These are phyloP conservation scores for Scleroderma citrinum DNA, from an alignment of 768 basidiomycete genomes.

Conservation along the genomic window DNA sequence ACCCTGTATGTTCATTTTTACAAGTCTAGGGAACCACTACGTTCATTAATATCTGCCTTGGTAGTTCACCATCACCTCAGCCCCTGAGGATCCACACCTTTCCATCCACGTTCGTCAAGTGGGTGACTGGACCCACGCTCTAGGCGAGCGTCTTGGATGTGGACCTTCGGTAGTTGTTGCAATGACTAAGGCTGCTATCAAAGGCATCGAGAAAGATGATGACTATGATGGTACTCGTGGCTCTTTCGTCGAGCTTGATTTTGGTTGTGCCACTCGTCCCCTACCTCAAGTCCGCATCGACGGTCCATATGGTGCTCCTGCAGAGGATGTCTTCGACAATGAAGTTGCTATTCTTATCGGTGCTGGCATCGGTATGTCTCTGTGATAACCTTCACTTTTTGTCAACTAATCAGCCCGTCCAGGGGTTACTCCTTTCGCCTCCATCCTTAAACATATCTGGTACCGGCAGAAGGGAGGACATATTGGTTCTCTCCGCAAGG, in stretches of 20 bases:
- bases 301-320: slow-evolving; percentile 90
- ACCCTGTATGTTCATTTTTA: slow-evolving; percentile 66
- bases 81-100: slow-evolving; percentile 90
- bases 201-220: slow-evolving; percentile 59
- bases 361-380: slow-evolving; percentile 77
- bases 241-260: slow-evolving; percentile 76
- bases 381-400: neutral
- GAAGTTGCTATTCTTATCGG: slow-evolving; percentile 91
- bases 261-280: slow-evolving; percentile 37
- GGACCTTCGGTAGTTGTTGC: slow-evolving; percentile 70
- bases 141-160: slow-evolving; percentile 83
- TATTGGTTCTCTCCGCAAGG: slow-evolving; percentile 75
- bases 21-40: neutral
- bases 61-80: slow-evolving; percentile 92
- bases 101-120: slow-evolving; percentile 92
- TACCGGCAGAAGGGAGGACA: slow-evolving; percentile 78
- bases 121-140: slow-evolving; percentile 78
- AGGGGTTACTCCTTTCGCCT: slow-evolving; percentile 93
- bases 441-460: slow-evolving; percentile 95
- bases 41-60: neutral
- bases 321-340: slow-evolving; percentile 82
- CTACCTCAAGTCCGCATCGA: slow-evolving; percentile 77
- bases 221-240: slow-evolving; percentile 50
- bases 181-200: slow-evolving; percentile 76
- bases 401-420: neutral